Base-by-base conservation (phyloP, 768 basidiomycete genomes). In the Suillus clintonianus region DNA sequence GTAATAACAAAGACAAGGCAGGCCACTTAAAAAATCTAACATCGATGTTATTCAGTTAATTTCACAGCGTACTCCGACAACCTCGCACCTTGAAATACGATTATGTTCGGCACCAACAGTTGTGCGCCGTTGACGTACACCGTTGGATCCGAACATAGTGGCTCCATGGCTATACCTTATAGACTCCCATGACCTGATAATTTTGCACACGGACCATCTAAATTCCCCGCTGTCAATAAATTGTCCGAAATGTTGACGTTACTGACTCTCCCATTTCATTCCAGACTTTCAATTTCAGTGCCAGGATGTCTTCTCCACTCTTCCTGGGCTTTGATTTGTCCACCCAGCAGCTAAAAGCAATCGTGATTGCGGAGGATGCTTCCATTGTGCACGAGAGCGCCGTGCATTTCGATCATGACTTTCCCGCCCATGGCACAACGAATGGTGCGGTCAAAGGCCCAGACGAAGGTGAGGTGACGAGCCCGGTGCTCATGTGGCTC, bases 271-370 rank as follows among this genome's bases (percentile, higher is more conserved):
- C 39, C 56, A 19, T 57, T 57, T 39, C 17, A 43, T 63, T 41
- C 34, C 36, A 17, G 17, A 39, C 34, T 39, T 47, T 56, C 37
- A 47, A 30, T 54, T 36, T 22, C 53, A 45, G 48, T 27, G 24
- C 55, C 50, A 62, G 11, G 57, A 67, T 68, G 67, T 62, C 57
- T 42, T 36, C 63, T 37, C 77, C 78, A 15, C 78, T 80, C 43
- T 94, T 92, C 72, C 87, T 95, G 27, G 94, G 94, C 15, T 84
- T 95, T 60, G 94, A 95, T 76, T 84, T 94, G 43, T 94, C 91
- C 2, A 95, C 94, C 0, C 94, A 97, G 71, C 88, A 89, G 67
- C 81, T 93, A 61, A 92, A 96, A 75, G 92, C 89, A 0, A 83
- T 92, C 45, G 70, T 94, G 56, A 83, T 91, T 60, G 75, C 83